Conservation (phyloP, 306 rosid genomes). For the Mimosa pudica region DNA sequence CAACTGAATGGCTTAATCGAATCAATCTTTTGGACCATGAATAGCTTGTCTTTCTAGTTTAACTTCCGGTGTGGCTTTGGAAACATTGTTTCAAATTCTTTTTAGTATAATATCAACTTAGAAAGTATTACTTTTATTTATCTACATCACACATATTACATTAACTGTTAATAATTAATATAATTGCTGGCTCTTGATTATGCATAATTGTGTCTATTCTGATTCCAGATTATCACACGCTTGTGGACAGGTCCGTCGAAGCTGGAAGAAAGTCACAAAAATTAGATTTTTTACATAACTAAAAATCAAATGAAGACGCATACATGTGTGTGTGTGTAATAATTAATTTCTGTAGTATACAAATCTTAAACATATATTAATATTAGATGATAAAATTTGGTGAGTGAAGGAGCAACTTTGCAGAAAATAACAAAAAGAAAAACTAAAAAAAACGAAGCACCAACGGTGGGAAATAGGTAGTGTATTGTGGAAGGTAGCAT, state of each 20-base stretch:
- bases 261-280: not conserved
- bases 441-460: not conserved
- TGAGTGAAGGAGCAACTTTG: not conserved
- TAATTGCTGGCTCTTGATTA: slow-evolving; percentile 3
- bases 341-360: not conserved
- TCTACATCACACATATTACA: no score
- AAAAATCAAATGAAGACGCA: no score
- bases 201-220: slow-evolving; percentile 7
- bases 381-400: not conserved
- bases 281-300: not conserved
- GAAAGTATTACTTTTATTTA: no score
- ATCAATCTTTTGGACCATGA: no score
- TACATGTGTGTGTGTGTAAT: no score
- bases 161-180: not conserved
- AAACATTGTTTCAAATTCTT: not conserved
- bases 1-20: no score
- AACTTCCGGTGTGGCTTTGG: no score
- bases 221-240: slow-evolving; percentile 36
- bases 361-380: not conserved
- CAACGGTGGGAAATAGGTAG: not conserved
- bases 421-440: not conserved
- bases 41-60: no score
- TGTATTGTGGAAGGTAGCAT: not conserved
- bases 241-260: not conserved
- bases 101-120: no score